Percentiles rank a stretch among this genome's conserved stretches.
Conservation (phyloP, 2,329 filamentous ascomycete genomes). For the Pseudogymnoascus sp. region DNA sequence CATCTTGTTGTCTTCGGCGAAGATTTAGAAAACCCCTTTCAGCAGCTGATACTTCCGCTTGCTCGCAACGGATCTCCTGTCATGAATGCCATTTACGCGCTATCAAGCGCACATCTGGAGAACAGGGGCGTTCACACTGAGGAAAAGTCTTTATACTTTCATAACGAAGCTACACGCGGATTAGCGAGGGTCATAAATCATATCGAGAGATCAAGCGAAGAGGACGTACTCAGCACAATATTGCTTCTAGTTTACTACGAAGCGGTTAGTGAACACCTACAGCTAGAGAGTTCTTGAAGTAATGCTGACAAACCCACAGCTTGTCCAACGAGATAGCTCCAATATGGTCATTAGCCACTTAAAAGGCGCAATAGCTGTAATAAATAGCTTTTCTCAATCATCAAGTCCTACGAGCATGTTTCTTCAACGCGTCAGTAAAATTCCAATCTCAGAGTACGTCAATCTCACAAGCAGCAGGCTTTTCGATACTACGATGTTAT, state of each 20-base stretch:
- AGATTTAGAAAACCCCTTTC: slow-evolving; percentile 55
- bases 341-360: slow-evolving; percentile 55
- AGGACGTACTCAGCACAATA: slow-evolving; percentile 53
- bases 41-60: slow-evolving; percentile 54
- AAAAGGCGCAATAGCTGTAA: slow-evolving; percentile 54
- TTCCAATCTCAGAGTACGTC: not conserved
- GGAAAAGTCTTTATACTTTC: slow-evolving; percentile 52
- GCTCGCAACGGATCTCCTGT: slow-evolving; percentile 51
- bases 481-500: slow-evolving; percentile 33
- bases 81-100: slow-evolving; percentile 76
- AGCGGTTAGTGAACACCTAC: slow-evolving; percentile 40
- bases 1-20: slow-evolving; percentile 60
- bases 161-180: slow-evolving; percentile 52
- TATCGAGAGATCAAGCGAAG: slow-evolving; percentile 42
- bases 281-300: not conserved
- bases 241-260: slow-evolving; percentile 58
- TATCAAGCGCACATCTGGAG: slow-evolving; percentile 77
- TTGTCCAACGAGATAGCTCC: slow-evolving; percentile 52
- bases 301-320: slow-evolving; percentile 32
- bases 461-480: slow-evolving; percentile 37
- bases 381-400: slow-evolving; percentile 41
- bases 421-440: slow-evolving; percentile 45
- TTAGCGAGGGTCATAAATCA: slow-evolving; percentile 50
- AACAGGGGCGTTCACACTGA: slow-evolving; percentile 47
- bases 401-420: slow-evolving; percentile 48